Evolutionary conservation across 1,284 basidiomycete species (phyloP), one percentile per base, ranked within the genome.

Genomic region (Sanguinoderma infundibulare): DNA sequence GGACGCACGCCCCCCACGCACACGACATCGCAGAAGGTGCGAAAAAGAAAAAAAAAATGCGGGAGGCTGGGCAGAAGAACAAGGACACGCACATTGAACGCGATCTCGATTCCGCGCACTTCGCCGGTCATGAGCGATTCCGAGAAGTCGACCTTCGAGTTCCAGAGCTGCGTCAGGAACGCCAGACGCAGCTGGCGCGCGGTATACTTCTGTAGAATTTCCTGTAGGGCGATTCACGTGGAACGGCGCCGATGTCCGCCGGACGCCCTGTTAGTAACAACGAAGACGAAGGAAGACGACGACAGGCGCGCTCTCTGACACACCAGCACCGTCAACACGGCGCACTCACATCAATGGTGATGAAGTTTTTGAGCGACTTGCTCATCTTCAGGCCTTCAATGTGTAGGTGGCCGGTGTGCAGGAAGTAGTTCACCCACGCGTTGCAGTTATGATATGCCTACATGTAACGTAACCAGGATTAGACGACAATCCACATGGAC

Each of bases 341-440:
- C 10, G 17, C n/a, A 74, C 90, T 76, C 72, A 95, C 95, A 72
- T 98, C 94, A 69, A 99, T 98, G 7, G 97, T 98, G 72, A 99
- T 98, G 72, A 99, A 99, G 75, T 99, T 99, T 78, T 99, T 99
- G 62, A 99, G 80, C 8, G 95, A 98, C 78, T 99, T 99, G 79
- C 94, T 96, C 98, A 99, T 99, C 78, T 99, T 99, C 64, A 98
- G 81, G 20, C 98, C 98, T 75, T 98, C 96, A 70, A 99, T 99
- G 77, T 99, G 96, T 38, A 99, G 81, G 79, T 99, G 98, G 4
- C 98, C 98, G 0, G 97, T 99, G 77, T 99, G 98, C 57, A 99
- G 79, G 80, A 99, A 99, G 77, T 99, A 99, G 77, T 98, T 98
- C 71, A 99, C 95, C 98, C 98, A 99, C 72, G 96, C 87, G 32